Percentiles rank a stretch among this genome's conserved stretches.
These are phyloP conservation scores for Leishmania aethiopica DNA, from an alignment of 208 protist species.

Conservation along the genomic window DNA sequence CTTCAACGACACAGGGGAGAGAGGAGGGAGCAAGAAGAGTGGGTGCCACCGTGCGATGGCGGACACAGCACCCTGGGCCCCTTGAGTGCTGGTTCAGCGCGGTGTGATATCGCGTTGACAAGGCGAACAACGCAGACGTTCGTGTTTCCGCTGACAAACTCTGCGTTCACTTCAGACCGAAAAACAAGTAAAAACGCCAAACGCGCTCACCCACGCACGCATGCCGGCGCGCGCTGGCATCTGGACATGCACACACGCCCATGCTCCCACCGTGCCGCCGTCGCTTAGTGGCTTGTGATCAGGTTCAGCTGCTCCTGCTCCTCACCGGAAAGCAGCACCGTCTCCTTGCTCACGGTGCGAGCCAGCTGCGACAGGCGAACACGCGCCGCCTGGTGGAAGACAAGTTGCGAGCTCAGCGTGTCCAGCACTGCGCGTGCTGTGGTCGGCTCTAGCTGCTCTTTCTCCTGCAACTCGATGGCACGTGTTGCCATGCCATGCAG, in stretches of 20 bases:
- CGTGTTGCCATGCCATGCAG: constrained; percentile 54
- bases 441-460: constrained; percentile 40
- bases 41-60: neutral
- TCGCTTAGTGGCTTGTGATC: constrained; percentile 35
- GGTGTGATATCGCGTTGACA: neutral
- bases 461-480: constrained; percentile 36
- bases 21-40: neutral
- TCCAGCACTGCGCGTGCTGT: constrained; percentile 67
- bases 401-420: constrained; percentile 44
- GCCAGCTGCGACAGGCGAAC: constrained; percentile 58
- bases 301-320: constrained; percentile 65
- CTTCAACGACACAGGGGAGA: neutral
- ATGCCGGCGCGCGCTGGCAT: neutral
- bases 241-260: neutral
- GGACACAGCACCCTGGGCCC: neutral
- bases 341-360: constrained; percentile 76
- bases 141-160: neutral
- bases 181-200: neutral
- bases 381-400: constrained; percentile 57
- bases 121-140: neutral
- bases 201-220: neutral
- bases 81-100: neutral
- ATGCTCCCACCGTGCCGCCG: neutral
- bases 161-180: neutral
- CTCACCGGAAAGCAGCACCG: constrained; percentile 58